phyloP scores from a whole-genome alignment of 805 yeast genomes.

The Schizosaccharomyces cryophilus region DNA sequence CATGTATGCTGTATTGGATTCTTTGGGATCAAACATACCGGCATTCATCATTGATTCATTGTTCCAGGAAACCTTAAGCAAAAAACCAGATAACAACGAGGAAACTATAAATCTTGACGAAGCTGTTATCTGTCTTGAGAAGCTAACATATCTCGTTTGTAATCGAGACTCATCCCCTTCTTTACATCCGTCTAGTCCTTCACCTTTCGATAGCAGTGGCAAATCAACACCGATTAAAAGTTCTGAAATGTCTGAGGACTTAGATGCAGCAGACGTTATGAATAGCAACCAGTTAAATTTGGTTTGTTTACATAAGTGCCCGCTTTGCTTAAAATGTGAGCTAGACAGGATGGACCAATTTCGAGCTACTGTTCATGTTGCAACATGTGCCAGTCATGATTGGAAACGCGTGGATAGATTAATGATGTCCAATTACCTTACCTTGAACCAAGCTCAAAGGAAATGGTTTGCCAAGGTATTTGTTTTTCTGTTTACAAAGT shows the following conservation, averaged over 20 bases:
- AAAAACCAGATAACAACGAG: conserved; percentile 9
- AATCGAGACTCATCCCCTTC: background rate
- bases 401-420: conserved; percentile 45
- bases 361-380: conserved; percentile 66
- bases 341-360: conserved; percentile 28
- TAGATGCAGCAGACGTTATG: background rate
- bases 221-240: background rate
- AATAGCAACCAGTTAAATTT: background rate
- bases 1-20: conserved; percentile 36
- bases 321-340: conserved; percentile 46
- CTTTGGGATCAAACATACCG: conserved; percentile 29
- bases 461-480: conserved; percentile 55
- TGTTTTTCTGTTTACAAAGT: background rate
- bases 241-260: background rate
- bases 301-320: conserved; percentile 48
- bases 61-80: conserved; percentile 10
- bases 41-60: conserved; percentile 12
- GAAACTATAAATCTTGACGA: conserved; percentile 30
- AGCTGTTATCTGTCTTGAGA: conserved; percentile 27
- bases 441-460: conserved; percentile 59
- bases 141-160: conserved; percentile 11
- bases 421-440: conserved; percentile 42
- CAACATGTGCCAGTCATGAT: conserved; percentile 59
- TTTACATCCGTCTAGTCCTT: background rate
- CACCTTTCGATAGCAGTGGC: background rate